phyloP scores from a whole-genome alignment of 1,284 basidiomycete species.

The Neolentinus lepideus region DNA sequence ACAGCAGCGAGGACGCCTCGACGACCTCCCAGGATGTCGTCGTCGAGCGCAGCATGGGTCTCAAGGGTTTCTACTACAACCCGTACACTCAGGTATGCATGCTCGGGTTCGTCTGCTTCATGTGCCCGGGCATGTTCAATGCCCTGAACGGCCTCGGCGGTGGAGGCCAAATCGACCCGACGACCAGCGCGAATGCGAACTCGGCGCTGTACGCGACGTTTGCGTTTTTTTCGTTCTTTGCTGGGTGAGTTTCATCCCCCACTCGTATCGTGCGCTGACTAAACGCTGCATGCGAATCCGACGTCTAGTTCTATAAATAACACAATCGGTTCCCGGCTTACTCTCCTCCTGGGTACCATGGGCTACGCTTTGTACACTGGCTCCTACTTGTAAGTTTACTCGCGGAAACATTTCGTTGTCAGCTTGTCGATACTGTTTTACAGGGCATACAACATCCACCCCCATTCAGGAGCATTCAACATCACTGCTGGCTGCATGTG shows the following conservation, averaged over 20 bases:
- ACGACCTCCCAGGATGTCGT: neutral
- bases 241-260: conserved; percentile 33
- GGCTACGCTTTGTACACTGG: conserved; percentile 71
- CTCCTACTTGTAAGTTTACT: conserved; percentile 7
- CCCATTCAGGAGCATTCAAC: conserved; percentile 53
- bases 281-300: too few species aligned
- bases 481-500: conserved; percentile 76
- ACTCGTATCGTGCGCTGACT: too few species aligned
- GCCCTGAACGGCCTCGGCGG: conserved; percentile 43
- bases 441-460: conserved; percentile 59
- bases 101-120: conserved; percentile 17
- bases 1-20: neutral
- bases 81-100: conserved; percentile 14
- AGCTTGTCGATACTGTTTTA: conserved; percentile 27
- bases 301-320: conserved; percentile 49
- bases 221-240: conserved; percentile 41
- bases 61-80: conserved; percentile 10
- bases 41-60: conserved; percentile 6
- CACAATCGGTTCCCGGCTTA: conserved; percentile 64
- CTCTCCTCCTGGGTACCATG: conserved; percentile 62
- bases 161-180: conserved; percentile 57
- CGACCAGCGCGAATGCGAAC: conserved; percentile 39
- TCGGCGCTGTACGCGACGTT: too few species aligned
- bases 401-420: neutral
- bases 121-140: conserved; percentile 21